Percentiles rank a stretch among this genome's conserved stretches.
Evolutionary conservation across 768 basidiomycete species (phyloP).

Genomic region (Rossbeevera mucosa): DNA sequence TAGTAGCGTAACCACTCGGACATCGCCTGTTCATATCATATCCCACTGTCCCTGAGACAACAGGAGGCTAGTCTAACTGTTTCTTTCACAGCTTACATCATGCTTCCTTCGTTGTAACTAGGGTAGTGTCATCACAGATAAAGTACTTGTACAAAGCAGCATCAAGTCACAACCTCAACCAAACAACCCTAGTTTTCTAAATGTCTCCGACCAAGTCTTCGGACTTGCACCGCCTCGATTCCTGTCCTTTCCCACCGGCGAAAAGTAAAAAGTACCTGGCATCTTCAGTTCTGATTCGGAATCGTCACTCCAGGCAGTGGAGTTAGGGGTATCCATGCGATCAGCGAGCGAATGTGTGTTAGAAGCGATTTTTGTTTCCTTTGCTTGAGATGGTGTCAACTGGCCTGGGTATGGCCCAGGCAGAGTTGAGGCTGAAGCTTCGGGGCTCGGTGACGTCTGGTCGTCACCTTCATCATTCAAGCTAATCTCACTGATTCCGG

Average conservation of each 20-base stretch:
- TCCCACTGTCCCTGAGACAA: background rate
- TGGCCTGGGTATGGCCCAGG: background rate
- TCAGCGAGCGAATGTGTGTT: background rate
- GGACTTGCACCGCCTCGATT: background rate
- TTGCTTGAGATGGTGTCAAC: conserved; percentile 3
- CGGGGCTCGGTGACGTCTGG: conserved; percentile 1
- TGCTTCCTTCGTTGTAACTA: no score
- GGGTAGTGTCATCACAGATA: background rate
- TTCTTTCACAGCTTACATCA: no score
- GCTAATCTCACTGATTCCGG: conserved; percentile 12
- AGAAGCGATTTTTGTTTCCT: background rate
- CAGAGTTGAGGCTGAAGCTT: background rate
- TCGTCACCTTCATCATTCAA: conserved; percentile 10
- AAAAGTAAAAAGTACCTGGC: conserved; percentile 49
- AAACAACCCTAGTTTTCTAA: conserved; percentile 26
- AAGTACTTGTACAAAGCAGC: background rate
- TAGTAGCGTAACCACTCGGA: background rate
- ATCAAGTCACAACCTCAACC: conserved; percentile 5
- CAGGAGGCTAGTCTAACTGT: no score
- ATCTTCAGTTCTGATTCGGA: conserved; percentile 37
- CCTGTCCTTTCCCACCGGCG: conserved; percentile 6
- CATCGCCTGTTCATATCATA: no score
- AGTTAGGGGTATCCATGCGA: conserved; percentile 3
- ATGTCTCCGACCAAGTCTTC: conserved; percentile 17
- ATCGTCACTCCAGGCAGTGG: conserved; percentile 23